Evolutionary conservation across 75 land plant species (phyloP), one percentile per base, ranked within the genome.

Genomic region (Azolla pinnata): DNA sequence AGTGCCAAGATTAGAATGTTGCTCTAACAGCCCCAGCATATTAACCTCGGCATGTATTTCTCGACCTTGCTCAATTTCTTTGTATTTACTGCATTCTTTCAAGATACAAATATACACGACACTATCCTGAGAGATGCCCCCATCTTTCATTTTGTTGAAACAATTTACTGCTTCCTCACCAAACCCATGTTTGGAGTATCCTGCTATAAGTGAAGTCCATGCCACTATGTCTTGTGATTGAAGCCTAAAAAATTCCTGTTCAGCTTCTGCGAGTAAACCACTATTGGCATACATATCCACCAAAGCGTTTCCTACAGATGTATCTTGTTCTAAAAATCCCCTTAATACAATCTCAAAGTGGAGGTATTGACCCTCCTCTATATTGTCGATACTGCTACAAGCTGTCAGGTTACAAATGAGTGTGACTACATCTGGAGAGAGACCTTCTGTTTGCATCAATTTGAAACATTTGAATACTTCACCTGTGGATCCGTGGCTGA

Each of bases 121-220:
- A 29, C 17, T 28, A 54, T 54, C 32, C 17, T 23, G 57, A 9
- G 57, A 4, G 26, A 54, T 28, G 27, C 16, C 32, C 57, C 27
- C 24, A 4, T 2, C 4, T 54, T 54, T 18, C 57, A 54, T 54
- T 16, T 54, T 2, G 1, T 54, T 17, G 24, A 16, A 54, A 54
- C 5, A 2, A 3, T 46, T 14, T 23, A 46, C 30, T 23, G 18
- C 64, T 23, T 20, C 51, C 7, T 35, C 21, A 10, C 46, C 28
- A 35, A 54, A 61, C 33, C 61, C 65, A 0, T 29, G 27, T 16
- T 49, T 33, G 1, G 50, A 56, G 62, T 44, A 64, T 31, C 56
- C 74, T 4, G 67, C 44, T 19, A 81, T 74, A 10, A 74, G 17
- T 12, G 46, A 42, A 31, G 71, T 81, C 77, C 78, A 81, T 30